Percentiles rank a stretch among this genome's conserved stretches.
These are phyloP conservation scores for Peniophora sp. DNA, from an alignment of 1,284 basidiomycete species.

Conservation along the genomic window DNA sequence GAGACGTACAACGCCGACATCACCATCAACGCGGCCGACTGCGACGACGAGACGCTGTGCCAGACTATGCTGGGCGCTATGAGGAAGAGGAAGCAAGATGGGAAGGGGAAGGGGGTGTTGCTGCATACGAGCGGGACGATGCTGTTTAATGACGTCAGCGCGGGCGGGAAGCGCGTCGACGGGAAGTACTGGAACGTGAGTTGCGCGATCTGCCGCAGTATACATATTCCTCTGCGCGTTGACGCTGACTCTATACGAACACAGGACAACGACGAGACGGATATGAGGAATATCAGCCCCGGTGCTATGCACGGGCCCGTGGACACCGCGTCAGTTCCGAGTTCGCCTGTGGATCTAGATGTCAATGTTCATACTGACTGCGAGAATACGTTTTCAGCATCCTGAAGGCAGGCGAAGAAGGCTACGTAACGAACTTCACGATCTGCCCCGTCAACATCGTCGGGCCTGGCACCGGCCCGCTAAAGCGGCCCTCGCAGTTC, in stretches of 20 bases:
- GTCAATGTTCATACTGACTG: no score
- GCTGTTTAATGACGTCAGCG: constrained; percentile 7
- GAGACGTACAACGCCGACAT: constrained; percentile 8
- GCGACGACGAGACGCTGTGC: constrained; percentile 11
- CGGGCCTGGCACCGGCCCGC: constrained; percentile 10
- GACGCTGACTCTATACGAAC: no score
- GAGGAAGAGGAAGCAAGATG: constrained; percentile 5
- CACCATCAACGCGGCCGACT: constrained; percentile 13
- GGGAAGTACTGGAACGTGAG: constrained; percentile 14
- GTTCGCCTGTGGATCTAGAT: no score
- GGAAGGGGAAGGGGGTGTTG: constrained; percentile 8
- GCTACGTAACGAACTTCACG: constrained; percentile 8
- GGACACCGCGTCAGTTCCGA: constrained; percentile 10
- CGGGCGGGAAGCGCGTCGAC: constrained; percentile 2
- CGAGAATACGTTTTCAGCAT: no score
- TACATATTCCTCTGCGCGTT: neutral
- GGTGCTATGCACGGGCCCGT: constrained; percentile 8
- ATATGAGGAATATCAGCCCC: constrained; percentile 9
- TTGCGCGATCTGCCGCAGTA: neutral
- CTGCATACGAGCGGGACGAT: constrained; percentile 16
- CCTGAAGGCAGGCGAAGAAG: constrained; percentile 12
- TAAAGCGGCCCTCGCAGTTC: constrained; percentile 5
- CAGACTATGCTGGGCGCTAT: constrained; percentile 12
- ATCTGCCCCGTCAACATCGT: constrained; percentile 10
- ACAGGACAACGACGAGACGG: constrained; percentile 8